phyloP scores from a whole-genome alignment of 202 grass and related monocot genomes.

The Carex sylvatica region DNA sequence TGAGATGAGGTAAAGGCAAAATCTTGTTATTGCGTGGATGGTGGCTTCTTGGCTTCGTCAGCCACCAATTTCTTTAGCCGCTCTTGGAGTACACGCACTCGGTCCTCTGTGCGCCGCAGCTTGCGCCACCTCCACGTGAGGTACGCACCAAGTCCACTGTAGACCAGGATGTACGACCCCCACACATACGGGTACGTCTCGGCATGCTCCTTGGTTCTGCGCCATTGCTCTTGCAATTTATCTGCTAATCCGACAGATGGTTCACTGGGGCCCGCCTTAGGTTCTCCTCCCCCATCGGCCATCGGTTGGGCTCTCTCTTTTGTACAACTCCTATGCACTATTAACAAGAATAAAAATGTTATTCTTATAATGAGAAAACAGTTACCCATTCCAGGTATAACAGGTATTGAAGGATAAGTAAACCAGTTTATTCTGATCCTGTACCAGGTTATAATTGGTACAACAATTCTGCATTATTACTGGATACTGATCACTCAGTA shows the following conservation, averaged over 20 bases:
- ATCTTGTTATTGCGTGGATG: no score
- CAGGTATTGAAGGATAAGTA: not conserved
- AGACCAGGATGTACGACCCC: slow-evolving; percentile 97
- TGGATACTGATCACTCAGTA: not conserved
- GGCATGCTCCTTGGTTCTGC: slow-evolving; percentile 81
- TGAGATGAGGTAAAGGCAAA: no score
- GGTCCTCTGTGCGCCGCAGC: slow-evolving; percentile 82
- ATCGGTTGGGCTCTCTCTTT: not conserved
- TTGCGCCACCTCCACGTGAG: slow-evolving; percentile 75
- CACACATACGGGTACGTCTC: slow-evolving; percentile 95
- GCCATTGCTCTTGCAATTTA: slow-evolving; percentile 56
- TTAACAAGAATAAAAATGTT: not conserved
- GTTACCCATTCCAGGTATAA: not conserved
- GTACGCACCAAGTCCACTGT: slow-evolving; percentile 68
- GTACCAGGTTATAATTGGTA: not conserved
- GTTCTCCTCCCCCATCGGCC: not conserved
- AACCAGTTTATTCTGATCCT: not conserved
- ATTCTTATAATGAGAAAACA: not conserved
- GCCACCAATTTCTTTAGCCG: slow-evolving; percentile 55
- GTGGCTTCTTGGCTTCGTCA: slow-evolving; percentile 20
- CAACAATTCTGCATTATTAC: not conserved
- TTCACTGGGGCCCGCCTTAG: not conserved
- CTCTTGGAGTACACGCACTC: slow-evolving; percentile 53
- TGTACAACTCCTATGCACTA: not conserved
- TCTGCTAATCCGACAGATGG: slow-evolving; percentile 26